phyloP scores from a whole-genome alignment of 2,329 filamentous ascomycete species.

The Aureobasidium sp. region DNA sequence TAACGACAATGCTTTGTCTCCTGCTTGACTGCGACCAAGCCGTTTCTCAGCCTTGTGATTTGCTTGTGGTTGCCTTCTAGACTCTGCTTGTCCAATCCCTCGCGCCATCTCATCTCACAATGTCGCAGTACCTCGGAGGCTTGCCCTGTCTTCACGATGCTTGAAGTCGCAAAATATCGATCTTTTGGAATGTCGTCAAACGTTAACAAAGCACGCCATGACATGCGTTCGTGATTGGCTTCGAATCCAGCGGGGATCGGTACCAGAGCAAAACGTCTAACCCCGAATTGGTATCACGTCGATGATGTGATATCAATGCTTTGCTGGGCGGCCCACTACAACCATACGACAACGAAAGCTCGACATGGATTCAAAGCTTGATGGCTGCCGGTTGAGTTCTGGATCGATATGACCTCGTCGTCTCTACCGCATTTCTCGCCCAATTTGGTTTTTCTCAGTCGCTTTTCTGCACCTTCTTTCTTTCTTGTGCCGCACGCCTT shows the following conservation, averaged over 20 bases:
- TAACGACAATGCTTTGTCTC: not conserved
- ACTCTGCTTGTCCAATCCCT: not conserved
- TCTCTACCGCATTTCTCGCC: not conserved
- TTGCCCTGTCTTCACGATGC: not conserved
- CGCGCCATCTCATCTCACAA: not conserved
- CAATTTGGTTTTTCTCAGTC: not conserved
- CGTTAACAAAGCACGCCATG: conserved; percentile 8
- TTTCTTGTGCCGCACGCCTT: not conserved
- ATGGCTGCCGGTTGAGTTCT: conserved; percentile 7
- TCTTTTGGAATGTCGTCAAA: conserved; percentile 6
- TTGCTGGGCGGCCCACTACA: conserved; percentile 11
- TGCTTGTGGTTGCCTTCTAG: not conserved
- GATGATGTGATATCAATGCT: conserved; percentile 15
- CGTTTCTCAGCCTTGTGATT: not conserved
- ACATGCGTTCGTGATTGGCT: conserved; percentile 1
- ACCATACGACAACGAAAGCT: conserved; percentile 2
- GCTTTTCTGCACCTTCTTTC: conserved; percentile 1
- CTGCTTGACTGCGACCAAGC: not conserved
- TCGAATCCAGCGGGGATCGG: conserved; percentile 1
- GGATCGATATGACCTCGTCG: not conserved
- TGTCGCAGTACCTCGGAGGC: not conserved
- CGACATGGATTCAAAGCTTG: conserved; percentile 8
- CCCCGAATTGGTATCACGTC: conserved; percentile 10
- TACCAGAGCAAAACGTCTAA: conserved; percentile 5
- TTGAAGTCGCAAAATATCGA: not conserved